Evolutionary conservation across 2,329 filamentous ascomycete genomes (phyloP), one percentile per base, ranked within the genome.

Genomic region (Beauveria medogensis): DNA sequence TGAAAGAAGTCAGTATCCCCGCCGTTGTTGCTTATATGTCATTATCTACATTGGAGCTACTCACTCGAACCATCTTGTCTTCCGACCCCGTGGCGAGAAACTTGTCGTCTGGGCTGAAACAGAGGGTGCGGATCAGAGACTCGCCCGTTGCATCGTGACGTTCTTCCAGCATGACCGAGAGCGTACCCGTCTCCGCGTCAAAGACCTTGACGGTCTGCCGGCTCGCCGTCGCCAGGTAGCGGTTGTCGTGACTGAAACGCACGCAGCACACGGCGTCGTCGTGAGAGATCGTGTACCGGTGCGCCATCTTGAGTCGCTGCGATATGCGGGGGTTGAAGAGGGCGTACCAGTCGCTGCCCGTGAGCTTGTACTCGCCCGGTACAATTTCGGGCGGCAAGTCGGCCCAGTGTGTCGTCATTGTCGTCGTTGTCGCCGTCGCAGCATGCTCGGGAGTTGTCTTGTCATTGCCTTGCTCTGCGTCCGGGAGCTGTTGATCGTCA

Each of bases 151-250:
- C 65, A 51, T 91, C 90, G 51, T 82, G 88, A 67, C 93, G 89
- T 69, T 97, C 94, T 73, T 96, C 91, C 44, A 97, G 80, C 62
- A 94, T 88, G 66, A 91, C 94, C 57, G 97, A 86, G 73, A 93
- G 93, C 67, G 90, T 85, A 60, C 94, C 94, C 18, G 85, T 89
- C 68, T 85, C 82, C 47, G 97, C 92, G 66, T 99, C 94, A 74
- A 94, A 99, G 69, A 99, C 97, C 75, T 97, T 93, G n/a, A 94
- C 94, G 14, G 92, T 96, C 65, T 92, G 82, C 75, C 97, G 97
- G 81, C 94, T 97, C 46, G 94, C 94, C 5, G 94, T 97, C 7
- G 94, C 94, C 59, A 97, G 90, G 68, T 91, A 97, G 71, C 95
- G 92, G 67, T 94, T 94, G 70, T 99, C 94, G 60, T 89, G 85